phyloP scores from a whole-genome alignment of 1,139 yeast genomes.

The Debaryomycetaceae sp. region DNA sequence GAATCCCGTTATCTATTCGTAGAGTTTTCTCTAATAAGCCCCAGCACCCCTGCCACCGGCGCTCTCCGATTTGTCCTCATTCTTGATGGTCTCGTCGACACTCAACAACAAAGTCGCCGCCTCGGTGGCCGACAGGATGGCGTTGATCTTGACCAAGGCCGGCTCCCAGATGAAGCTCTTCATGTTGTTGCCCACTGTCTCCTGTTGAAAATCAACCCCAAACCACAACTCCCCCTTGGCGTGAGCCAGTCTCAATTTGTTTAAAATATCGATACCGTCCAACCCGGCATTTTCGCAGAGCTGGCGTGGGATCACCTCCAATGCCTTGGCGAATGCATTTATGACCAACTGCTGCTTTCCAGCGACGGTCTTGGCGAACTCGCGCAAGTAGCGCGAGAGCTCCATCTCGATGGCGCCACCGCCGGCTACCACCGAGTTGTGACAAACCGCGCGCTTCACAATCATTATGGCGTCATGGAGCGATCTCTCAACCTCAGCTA shows the following conservation, averaged over 20 bases:
- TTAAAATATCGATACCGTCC: constrained; percentile 89
- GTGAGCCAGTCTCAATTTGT: constrained; percentile 86
- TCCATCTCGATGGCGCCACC: constrained; percentile 99
- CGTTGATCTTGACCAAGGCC: constrained; percentile 86
- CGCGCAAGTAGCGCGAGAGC: constrained; percentile 81
- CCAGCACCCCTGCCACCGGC: constrained; percentile 61
- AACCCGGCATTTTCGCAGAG: constrained; percentile 97
- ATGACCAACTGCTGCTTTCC: constrained; percentile 94
- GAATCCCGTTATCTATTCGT: too few species aligned
- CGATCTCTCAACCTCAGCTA: constrained; percentile 97
- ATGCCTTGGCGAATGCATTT: constrained; percentile 88
- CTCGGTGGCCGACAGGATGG: constrained; percentile 95
- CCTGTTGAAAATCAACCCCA: constrained; percentile 89
- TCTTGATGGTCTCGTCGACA: constrained; percentile 92
- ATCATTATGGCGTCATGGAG: constrained; percentile 98
- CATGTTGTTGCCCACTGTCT: constrained; percentile 79
- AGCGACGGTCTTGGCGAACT: constrained; percentile 78
- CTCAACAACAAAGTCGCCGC: constrained; percentile 90
- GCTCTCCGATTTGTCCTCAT: constrained; percentile 59
- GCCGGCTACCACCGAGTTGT: constrained; percentile 88
- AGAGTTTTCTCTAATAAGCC: constrained; percentile 29
- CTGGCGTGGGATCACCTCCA: constrained; percentile 95
- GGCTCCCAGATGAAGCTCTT: constrained; percentile 97
- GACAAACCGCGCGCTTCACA: constrained; percentile 89
- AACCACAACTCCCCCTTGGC: constrained; percentile 90